Percentiles rank a stretch among this genome's conserved stretches.
Conservation (phyloP, 345 rosid species). For the Corchorus capsularis region DNA sequence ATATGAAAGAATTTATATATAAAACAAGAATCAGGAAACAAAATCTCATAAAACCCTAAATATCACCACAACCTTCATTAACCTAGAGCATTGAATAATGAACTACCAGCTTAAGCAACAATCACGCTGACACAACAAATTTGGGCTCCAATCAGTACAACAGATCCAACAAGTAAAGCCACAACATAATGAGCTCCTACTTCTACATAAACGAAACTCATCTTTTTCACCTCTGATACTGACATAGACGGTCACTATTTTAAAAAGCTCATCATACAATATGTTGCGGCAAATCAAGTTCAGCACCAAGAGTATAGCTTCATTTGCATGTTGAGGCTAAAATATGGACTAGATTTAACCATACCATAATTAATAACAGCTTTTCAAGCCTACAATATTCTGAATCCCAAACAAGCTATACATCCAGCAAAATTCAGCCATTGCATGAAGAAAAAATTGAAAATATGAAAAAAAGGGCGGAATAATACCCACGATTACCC, state of each 20-base stretch:
- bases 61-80: neutral
- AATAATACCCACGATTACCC: neutral
- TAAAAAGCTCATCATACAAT: neutral
- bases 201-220: neutral
- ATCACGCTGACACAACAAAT: neutral
- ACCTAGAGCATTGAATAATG: neutral
- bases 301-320: neutral
- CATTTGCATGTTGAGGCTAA: neutral
- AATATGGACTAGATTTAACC: neutral
- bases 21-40: neutral
- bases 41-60: neutral
- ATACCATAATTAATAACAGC: neutral
- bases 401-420: neutral
- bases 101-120: neutral
- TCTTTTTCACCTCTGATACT: neutral
- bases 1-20: neutral
- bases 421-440: neutral
- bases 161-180: neutral
- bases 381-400: neutral
- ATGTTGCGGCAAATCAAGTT: no score
- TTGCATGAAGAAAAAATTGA: neutral
- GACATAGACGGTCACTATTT: neutral
- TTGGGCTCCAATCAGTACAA: neutral
- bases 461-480: neutral
- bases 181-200: neutral